phyloP scores from a whole-genome alignment of 2,329 filamentous ascomycete genomes.

The Chaetomiaceae sp. region DNA sequence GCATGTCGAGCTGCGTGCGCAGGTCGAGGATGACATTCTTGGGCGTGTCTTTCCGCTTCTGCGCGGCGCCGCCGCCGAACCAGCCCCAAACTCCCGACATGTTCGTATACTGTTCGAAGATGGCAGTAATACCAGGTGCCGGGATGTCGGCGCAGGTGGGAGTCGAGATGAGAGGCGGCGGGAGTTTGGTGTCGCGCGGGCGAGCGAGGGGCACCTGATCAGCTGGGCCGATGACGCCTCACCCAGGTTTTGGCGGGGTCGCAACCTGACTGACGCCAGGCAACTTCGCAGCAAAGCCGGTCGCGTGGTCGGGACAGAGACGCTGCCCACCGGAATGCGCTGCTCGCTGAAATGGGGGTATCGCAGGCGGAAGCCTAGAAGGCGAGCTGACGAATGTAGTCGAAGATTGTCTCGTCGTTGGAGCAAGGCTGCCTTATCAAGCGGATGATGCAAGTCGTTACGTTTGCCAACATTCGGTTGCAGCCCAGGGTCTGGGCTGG shows the following conservation, averaged over 20 bases:
- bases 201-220: constrained; percentile 19
- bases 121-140: neutral
- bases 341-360: neutral
- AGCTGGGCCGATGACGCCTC: constrained; percentile 24
- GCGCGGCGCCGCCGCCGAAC: constrained; percentile 78
- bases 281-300: too few relatives aligned
- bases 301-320: too few relatives aligned
- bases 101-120: neutral
- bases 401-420: constrained; percentile 4
- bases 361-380: neutral
- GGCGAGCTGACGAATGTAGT: constrained; percentile 11
- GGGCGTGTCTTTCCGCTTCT: constrained; percentile 85
- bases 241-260: constrained; percentile 22
- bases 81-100: constrained; percentile 75
- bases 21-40: constrained; percentile 94
- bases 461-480: constrained; percentile 7
- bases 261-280: constrained; percentile 19
- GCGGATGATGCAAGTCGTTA: constrained; percentile 22
- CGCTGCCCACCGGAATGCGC: neutral
- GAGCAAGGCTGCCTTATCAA: constrained; percentile 21
- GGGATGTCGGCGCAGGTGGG: neutral
- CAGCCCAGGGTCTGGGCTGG: too few relatives aligned
- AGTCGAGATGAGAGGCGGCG: neutral
- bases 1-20: constrained; percentile 88
- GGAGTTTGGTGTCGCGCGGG: constrained; percentile 3